Percentiles rank a stretch among this genome's conserved stretches.
These are phyloP conservation scores for Ophiocordyceps unilateralis DNA, from an alignment of 2,329 filamentous ascomycete genomes.

Conservation along the genomic window DNA sequence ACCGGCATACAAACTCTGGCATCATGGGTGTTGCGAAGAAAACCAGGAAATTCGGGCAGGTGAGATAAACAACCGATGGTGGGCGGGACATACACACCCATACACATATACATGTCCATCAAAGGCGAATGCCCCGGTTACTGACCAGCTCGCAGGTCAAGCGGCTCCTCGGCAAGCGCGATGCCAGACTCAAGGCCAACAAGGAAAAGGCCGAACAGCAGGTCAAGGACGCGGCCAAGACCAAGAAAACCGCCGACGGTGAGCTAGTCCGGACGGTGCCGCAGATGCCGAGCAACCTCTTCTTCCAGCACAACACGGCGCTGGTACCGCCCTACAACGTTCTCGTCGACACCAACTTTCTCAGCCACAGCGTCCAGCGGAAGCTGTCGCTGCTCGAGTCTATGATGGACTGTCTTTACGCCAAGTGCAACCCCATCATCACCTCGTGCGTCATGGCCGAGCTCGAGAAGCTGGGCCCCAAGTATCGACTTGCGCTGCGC, in stretches of 20 bases:
- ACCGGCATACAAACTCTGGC: not conserved
- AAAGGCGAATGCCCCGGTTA: not conserved
- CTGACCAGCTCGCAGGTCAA: slow-evolving; percentile 38
- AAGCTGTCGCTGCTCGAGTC: slow-evolving; percentile 77
- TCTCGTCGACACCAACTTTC: slow-evolving; percentile 78
- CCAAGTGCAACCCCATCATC: slow-evolving; percentile 78
- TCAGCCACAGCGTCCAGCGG: slow-evolving; percentile 76
- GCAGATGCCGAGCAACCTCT: slow-evolving; percentile 67
- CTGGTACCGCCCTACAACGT: slow-evolving; percentile 51
- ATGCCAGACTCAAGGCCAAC: slow-evolving; percentile 71
- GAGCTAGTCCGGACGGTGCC: slow-evolving; percentile 63
- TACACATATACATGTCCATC: no score
- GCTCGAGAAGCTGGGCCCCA: slow-evolving; percentile 73
- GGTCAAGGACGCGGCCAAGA: slow-evolving; percentile 40
- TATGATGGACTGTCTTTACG: slow-evolving; percentile 89
- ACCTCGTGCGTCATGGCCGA: slow-evolving; percentile 66
- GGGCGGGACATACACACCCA: no score
- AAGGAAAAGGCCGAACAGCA: slow-evolving; percentile 45
- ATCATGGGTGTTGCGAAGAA: slow-evolving; percentile 77
- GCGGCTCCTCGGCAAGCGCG: slow-evolving; percentile 64
- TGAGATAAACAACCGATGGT: slow-evolving; percentile 11
- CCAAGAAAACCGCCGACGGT: slow-evolving; percentile 25
- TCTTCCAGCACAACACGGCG: slow-evolving; percentile 78
- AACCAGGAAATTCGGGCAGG: slow-evolving; percentile 76
- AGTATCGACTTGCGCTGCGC: slow-evolving; percentile 71